Percentiles rank a stretch among this genome's conserved stretches.
phyloP scores from a whole-genome alignment of 305 asterid genomes.

The Solanum chacoense region DNA sequence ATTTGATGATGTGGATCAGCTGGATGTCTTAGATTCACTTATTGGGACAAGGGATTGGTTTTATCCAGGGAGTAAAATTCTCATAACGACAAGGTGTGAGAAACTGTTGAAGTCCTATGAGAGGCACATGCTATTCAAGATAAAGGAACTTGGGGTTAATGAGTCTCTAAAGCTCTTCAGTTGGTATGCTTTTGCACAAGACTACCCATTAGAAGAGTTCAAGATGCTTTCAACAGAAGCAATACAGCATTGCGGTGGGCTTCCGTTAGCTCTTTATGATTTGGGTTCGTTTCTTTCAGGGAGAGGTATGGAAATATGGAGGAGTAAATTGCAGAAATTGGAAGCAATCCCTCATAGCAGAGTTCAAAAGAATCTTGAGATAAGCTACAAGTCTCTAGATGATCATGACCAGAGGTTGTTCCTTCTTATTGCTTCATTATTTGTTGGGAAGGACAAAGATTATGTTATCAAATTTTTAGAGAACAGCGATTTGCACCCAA shows the following conservation, averaged over 20 bases:
- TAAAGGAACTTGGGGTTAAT: neutral
- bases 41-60: slow-evolving; percentile 14
- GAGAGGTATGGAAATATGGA: slow-evolving; percentile 4
- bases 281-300: slow-evolving; percentile 13
- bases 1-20: slow-evolving; percentile 16
- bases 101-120: neutral
- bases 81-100: slow-evolving; percentile 15
- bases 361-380: slow-evolving; percentile 4
- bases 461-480: slow-evolving; percentile 2
- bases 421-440: slow-evolving; percentile 15
- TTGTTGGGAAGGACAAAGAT: slow-evolving; percentile 15
- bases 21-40: slow-evolving; percentile 5
- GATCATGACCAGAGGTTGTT: slow-evolving; percentile 16
- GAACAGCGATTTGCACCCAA: slow-evolving; percentile 4
- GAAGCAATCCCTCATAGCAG: neutral
- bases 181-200: slow-evolving; percentile 20
- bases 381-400: slow-evolving; percentile 11
- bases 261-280: slow-evolving; percentile 21
- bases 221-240: neutral
- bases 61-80: slow-evolving; percentile 10
- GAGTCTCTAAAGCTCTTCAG: slow-evolving; percentile 18
- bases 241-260: slow-evolving; percentile 6
- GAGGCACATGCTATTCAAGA: neutral
- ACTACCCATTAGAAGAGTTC: slow-evolving; percentile 7
- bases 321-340: slow-evolving; percentile 6